phyloP scores from a whole-genome alignment of 164 flowering plant species.

The Annona squamosa region DNA sequence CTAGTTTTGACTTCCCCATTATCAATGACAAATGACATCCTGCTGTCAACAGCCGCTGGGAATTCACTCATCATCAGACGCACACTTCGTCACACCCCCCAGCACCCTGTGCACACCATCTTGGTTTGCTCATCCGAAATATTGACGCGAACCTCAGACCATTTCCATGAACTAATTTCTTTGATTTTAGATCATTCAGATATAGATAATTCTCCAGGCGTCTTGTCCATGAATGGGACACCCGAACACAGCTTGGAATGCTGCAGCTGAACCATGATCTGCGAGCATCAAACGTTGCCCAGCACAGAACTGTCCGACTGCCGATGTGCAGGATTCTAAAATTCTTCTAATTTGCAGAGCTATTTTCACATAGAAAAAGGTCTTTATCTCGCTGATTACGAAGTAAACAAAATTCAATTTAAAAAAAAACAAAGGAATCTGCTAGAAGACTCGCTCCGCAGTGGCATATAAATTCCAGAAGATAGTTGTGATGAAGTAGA shows the following conservation, averaged over 20 bases:
- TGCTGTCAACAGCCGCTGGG: too few relatives aligned
- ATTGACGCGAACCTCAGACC: too few relatives aligned
- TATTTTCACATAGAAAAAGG: background rate
- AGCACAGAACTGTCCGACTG: background rate
- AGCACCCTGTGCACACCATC: too few relatives aligned
- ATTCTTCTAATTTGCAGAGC: background rate
- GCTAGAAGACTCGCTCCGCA: slow-evolving; percentile 72
- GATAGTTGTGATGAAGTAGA: slow-evolving; percentile 62
- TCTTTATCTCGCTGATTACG: background rate
- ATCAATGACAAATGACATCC: too few relatives aligned
- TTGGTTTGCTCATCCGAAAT: too few relatives aligned
- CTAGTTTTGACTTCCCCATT: too few relatives aligned
- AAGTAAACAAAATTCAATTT: background rate
- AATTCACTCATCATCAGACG: too few relatives aligned
- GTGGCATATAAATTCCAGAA: slow-evolving; percentile 90
- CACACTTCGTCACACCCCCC: too few relatives aligned
- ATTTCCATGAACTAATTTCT: too few relatives aligned
- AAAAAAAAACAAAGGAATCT: background rate
- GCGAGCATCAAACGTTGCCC: background rate
- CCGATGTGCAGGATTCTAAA: background rate
- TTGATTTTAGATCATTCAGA: too few relatives aligned
- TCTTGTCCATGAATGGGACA: background rate
- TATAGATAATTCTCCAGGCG: too few relatives aligned
- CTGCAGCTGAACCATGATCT: background rate
- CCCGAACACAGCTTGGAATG: background rate